Percentiles rank a stretch among this genome's conserved stretches.
Conservation (phyloP, 2,329 filamentous ascomycete genomes). For the Colletotrichum gigasporum region DNA sequence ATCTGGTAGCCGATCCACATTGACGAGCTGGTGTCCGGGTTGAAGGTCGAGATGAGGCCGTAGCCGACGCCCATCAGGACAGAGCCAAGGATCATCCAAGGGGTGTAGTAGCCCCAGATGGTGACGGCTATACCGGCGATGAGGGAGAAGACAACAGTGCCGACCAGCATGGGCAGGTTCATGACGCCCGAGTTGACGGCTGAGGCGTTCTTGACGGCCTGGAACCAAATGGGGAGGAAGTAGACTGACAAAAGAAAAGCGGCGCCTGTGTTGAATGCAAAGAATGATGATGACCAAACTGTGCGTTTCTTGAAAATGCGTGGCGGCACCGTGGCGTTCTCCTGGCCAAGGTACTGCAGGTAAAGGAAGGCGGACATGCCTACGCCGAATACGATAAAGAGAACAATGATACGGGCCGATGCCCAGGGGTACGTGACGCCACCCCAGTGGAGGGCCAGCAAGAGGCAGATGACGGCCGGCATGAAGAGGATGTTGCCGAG, state of each 20-base stretch:
- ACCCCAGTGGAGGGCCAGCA: slow-evolving; percentile 62
- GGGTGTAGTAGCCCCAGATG: slow-evolving; percentile 54
- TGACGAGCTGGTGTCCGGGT: slow-evolving; percentile 40
- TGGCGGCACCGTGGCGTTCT: slow-evolving; percentile 54
- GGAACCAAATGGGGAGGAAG: slow-evolving; percentile 57
- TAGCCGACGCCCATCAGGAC: slow-evolving; percentile 46
- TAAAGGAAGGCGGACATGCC: slow-evolving; percentile 46
- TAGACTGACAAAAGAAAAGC: slow-evolving; percentile 43
- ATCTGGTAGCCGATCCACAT: slow-evolving; percentile 57
- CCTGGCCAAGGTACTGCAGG: slow-evolving; percentile 49
- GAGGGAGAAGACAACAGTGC: slow-evolving; percentile 46
- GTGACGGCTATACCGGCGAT: slow-evolving; percentile 46
- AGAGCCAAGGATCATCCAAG: slow-evolving; percentile 49
- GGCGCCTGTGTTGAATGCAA: slow-evolving; percentile 49
- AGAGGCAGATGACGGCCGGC: slow-evolving; percentile 53
- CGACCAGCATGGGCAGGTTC: slow-evolving; percentile 51
- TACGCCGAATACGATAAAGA: slow-evolving; percentile 57
- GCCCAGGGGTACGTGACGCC: slow-evolving; percentile 60
- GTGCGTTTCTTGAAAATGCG: slow-evolving; percentile 51
- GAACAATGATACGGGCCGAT: slow-evolving; percentile 56
- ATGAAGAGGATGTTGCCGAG: slow-evolving; percentile 43
- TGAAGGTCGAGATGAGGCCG: slow-evolving; percentile 54
- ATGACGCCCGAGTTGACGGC: slow-evolving; percentile 51
- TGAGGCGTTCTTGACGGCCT: slow-evolving; percentile 51
- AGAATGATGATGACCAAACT: slow-evolving; percentile 46